Conservation (phyloP, 768 basidiomycete species). For the Suillus placidus region DNA sequence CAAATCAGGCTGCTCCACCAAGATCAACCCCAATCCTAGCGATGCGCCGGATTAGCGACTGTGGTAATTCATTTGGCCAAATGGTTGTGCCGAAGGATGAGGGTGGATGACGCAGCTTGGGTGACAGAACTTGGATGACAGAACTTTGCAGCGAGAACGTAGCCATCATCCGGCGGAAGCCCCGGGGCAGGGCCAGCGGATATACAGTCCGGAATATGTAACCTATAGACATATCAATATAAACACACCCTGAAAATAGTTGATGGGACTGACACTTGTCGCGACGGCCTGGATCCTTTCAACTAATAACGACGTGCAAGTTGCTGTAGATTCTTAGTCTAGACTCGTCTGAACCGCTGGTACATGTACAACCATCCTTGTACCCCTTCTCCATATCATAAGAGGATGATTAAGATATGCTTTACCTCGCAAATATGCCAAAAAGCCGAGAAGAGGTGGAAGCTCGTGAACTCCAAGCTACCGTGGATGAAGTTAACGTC, state of each 20-base stretch:
- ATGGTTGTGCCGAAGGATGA: neutral
- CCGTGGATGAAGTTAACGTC: neutral
- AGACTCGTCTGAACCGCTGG: neutral
- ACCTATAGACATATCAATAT: neutral
- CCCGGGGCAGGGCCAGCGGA: neutral
- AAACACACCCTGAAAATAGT: neutral
- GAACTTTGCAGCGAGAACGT: neutral
- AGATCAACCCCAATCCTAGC: neutral
- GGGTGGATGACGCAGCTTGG: neutral
- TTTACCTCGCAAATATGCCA: neutral
- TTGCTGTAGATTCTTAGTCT: neutral
- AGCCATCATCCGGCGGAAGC: neutral
- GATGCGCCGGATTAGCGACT: neutral
- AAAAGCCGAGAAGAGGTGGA: neutral
- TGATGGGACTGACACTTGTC: neutral
- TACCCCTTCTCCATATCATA: neutral
- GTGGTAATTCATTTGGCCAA: neutral
- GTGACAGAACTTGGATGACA: neutral
- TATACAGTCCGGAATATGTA: neutral
- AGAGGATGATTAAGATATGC: neutral
- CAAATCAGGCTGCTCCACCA: neutral
- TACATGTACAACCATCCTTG: neutral
- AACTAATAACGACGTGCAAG: neutral
- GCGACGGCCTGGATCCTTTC: neutral
- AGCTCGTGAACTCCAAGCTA: neutral